Conservation (phyloP, 2,329 filamentous ascomycete genomes). For the Pseudogymnoascus sp. region DNA sequence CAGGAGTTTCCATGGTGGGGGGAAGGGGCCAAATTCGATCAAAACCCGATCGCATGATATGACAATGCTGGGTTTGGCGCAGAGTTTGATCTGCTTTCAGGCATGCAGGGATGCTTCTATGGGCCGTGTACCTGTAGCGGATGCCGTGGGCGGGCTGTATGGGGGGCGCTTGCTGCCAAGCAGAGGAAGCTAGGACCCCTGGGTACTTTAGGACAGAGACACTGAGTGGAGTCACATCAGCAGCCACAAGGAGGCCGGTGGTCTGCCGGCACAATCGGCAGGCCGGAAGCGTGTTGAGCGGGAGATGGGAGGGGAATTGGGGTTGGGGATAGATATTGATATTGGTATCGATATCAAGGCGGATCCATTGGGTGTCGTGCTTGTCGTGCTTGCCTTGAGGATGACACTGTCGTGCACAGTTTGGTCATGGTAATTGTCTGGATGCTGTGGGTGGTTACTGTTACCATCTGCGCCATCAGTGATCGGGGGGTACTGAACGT, state of each 20-base stretch:
- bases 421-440: not conserved
- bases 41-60: slow-evolving; percentile 2
- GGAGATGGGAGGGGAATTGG: not conserved
- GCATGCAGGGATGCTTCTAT: not conserved
- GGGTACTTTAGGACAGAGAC: not conserved
- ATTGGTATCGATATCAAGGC: not conserved
- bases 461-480: not conserved
- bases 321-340: not conserved
- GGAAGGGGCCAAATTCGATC: slow-evolving; percentile 4
- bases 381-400: not conserved
- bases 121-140: not conserved
- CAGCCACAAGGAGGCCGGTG: not conserved
- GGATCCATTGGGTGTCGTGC: not conserved
- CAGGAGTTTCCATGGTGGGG: slow-evolving; percentile 1
- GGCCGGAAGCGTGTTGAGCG: not conserved
- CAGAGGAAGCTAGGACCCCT: not conserved
- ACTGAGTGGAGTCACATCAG: not conserved
- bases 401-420: not conserved
- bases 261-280: not conserved
- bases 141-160: not conserved
- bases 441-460: not conserved
- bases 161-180: not conserved
- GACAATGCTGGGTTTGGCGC: not conserved
- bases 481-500: not conserved
- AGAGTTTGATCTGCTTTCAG: slow-evolving; percentile 10